Base-by-base conservation (phyloP, 129 eudicot species). In the Deinandra increscens region DNA sequence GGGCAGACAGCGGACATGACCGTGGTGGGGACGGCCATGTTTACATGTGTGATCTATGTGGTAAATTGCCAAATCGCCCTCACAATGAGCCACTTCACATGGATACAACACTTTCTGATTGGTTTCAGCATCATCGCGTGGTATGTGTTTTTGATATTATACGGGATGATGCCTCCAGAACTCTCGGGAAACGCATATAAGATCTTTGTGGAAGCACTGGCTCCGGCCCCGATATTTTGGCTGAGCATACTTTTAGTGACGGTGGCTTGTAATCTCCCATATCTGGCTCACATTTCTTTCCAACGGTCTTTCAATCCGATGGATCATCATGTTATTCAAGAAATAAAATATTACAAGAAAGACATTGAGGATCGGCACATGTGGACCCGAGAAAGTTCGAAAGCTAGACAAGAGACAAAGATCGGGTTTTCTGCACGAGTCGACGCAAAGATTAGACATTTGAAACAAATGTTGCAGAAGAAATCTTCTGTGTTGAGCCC, bases 321-420 rank as follows among this genome's bases (percentile, higher is more conserved):
- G 93, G 99, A 94, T 69, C 99, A 94, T 75, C 99, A 94, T 17
- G 77, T 94, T 7, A 94, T 94, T 56, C 99, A 94, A 87, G 99
- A 94, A 63, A 94, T 94, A 54, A 94, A 89, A 66, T 87, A 83
- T 79, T 89, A 85, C 7, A 85, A 70, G 78, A 89, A 85, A 76
- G 95, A 94, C 18, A 66, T 87, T 14, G 88, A 83, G 68, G 97
- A 94, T 73, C 82, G 84, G 19, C 79, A 59, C 50, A 94, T 94
- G 99, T 94, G 99, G 99, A 75, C 66, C 6, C 64, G 84, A 26
- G 99, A 94, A 49, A 69, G 82, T 43, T 83, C 87, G 1, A 94
- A 85, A 74, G 99, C 99, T 0, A 81, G 93, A 55, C 86, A 87
- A 66, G 81, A 79, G 67, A 87, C 82, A 70, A 87, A 87, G 8